Evolutionary conservation across 2,329 filamentous ascomycete species (phyloP), one percentile per base, ranked within the genome.

Genomic region (Alternaria alternata): DNA sequence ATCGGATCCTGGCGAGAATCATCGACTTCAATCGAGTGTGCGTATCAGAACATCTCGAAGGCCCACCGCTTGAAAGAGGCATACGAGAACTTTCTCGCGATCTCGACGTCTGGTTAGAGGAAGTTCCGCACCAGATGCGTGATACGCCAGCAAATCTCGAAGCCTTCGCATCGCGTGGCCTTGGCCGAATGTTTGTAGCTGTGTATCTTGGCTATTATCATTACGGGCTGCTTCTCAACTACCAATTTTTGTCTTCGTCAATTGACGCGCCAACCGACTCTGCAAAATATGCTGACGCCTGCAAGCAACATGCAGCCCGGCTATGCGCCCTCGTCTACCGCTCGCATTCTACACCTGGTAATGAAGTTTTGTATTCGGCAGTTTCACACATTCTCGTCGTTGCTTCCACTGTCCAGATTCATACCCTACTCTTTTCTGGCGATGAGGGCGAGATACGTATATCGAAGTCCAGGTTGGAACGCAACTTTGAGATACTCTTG

Each of bases 171-270:
- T 66, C 64, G 20, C 63, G 59, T 30, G 67, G 68, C 4, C 62
- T 69, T 18, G 68, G 68, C 2, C 63, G 68, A 8, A 68, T 71
- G 65, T 71, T 71, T 24, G 61, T 61, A 11, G 68, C 68, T 18
- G 54, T 71, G 5, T 71, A 71, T 56, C 62, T 71, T 12, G 68
- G 68, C 3, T 71, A 69, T 38, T 71, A 71, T 28, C 68, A 71
- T 39, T 71, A 65, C 48, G 68, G 67, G 14, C 65, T 69, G 39
- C 63, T 71, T 26, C 54, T 71, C 30, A 64, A 69, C 53, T 71
- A 71, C 56, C 68, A 71, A 28, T 71, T 69, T 36, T 57, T 70
- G 26, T 68, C 67, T 4, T 51, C 57, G n/a, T 52, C 61, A 4
- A 36, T 57, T 5, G 68, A 70, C 24, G 54, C 63, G 7, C 44